Evolutionary conservation across 805 yeast species (phyloP).

Genomic region (Monosporozyma unispora): DNA sequence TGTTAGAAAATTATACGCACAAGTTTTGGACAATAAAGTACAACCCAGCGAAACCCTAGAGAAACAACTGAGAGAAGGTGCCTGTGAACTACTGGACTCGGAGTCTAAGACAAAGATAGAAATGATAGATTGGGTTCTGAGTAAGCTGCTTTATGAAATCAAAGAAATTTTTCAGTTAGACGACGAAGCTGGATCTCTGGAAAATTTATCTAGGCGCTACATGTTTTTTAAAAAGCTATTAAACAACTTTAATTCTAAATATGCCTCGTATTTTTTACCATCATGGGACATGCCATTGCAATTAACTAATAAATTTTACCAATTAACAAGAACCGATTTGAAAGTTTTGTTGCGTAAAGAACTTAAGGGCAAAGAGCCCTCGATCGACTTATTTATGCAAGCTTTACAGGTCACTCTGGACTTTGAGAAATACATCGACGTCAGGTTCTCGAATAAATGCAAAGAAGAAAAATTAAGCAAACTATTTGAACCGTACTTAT

Average conservation of each 20-base stretch:
- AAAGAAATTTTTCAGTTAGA: constrained; percentile 61
- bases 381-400: constrained; percentile 57
- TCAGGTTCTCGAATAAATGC: constrained; percentile 44
- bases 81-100: constrained; percentile 63
- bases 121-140: constrained; percentile 64
- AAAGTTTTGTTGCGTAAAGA: constrained; percentile 41
- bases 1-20: constrained; percentile 10
- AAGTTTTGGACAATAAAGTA: constrained; percentile 7
- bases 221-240: constrained; percentile 71
- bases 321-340: constrained; percentile 60
- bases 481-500: constrained; percentile 78
- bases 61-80: constrained; percentile 39
- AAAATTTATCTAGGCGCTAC: constrained; percentile 73
- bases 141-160: constrained; percentile 61
- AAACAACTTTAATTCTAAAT: constrained; percentile 45
- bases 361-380: constrained; percentile 33
- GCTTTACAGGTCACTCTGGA: constrained; percentile 72
- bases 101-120: constrained; percentile 46
- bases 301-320: constrained; percentile 55
- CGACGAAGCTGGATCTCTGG: constrained; percentile 93
- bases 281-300: constrained; percentile 63
- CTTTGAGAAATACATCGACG: constrained; percentile 67
- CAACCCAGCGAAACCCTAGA: constrained; percentile 9
- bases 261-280: constrained; percentile 50
- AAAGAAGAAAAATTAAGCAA: constrained; percentile 42